Percentiles rank a stretch among this genome's conserved stretches.
Evolutionary conservation across 169 alveolate genomes (phyloP).

Genomic region (Plasmodium yoelii): DNA sequence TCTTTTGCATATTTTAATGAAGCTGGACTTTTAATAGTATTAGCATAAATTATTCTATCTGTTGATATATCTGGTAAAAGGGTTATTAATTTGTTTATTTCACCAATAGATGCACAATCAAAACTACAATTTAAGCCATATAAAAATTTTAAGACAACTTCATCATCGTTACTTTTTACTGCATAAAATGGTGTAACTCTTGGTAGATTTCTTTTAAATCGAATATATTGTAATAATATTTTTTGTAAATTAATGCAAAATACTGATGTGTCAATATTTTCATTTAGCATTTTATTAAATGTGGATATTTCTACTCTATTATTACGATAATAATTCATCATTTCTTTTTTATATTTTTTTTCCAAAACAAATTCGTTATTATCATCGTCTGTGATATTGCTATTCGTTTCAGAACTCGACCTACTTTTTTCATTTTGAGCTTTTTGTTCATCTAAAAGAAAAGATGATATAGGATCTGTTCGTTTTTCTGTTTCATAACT

Average conservation of each 20-base stretch:
- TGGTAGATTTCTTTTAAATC: slow-evolving; percentile 67
- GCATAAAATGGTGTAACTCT: slow-evolving; percentile 66
- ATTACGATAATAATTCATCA: slow-evolving; percentile 7
- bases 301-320: slow-evolving; percentile 34
- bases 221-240: slow-evolving; percentile 48
- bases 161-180: slow-evolving; percentile 65
- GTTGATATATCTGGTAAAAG: slow-evolving; percentile 21
- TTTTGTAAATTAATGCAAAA: slow-evolving; percentile 49
- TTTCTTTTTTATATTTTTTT: slow-evolving; percentile 34
- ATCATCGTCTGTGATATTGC: not conserved
- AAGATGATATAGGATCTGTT: not conserved
- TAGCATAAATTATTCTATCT: slow-evolving; percentile 64
- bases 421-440: not conserved
- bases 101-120: slow-evolving; percentile 76
- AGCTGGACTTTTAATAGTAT: slow-evolving; percentile 50
- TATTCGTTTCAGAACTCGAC: not conserved
- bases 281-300: slow-evolving; percentile 24
- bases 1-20: slow-evolving; percentile 59
- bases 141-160: slow-evolving; percentile 38
- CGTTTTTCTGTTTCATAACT: not conserved
- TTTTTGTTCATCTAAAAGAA: not conserved
- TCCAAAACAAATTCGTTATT: not conserved
- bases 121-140: slow-evolving; percentile 67
- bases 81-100: slow-evolving; percentile 18
- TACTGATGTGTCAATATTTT: slow-evolving; percentile 64